These are phyloP conservation scores for Acanthochlamys bracteata DNA, from an alignment of 106 monocot genomes.

Conservation along the genomic window DNA sequence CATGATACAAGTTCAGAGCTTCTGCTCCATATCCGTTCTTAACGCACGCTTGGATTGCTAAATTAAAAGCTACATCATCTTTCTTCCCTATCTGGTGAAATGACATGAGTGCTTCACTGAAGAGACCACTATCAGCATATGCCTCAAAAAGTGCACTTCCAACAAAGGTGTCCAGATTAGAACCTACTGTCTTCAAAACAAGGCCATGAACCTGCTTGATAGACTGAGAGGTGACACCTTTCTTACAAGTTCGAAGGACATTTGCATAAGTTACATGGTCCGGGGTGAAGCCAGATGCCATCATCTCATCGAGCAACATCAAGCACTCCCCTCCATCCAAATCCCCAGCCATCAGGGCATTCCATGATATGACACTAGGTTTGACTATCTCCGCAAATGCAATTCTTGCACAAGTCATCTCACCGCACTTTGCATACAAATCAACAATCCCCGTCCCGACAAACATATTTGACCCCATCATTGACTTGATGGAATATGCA, in stretches of 20 bases:
- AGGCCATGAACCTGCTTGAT: conserved; percentile 37
- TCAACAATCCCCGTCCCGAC: conserved; percentile 47
- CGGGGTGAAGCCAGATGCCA: conserved; percentile 17
- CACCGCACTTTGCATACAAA: conserved; percentile 38
- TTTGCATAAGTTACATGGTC: conserved; percentile 41
- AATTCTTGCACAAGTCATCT: conserved; percentile 23
- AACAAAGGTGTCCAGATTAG: conserved; percentile 29
- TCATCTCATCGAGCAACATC: conserved; percentile 26
- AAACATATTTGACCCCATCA: conserved; percentile 30
- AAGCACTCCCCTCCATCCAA: conserved; percentile 18
- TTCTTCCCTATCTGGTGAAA: conserved; percentile 36
- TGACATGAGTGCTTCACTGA: conserved; percentile 28
- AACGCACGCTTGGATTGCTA: conserved; percentile 34
- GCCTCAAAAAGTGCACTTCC: conserved; percentile 35
- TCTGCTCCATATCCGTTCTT: conserved; percentile 26
- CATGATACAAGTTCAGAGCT: conserved; percentile 27
- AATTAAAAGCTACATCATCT: conserved; percentile 36
- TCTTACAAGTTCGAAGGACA: conserved; percentile 33
- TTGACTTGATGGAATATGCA: conserved; percentile 26
- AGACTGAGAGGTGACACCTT: background rate
- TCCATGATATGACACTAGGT: conserved; percentile 45
- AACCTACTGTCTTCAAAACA: conserved; percentile 21
- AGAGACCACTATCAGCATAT: conserved; percentile 27
- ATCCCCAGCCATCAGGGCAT: conserved; percentile 39
- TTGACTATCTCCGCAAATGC: conserved; percentile 24